Evolutionary conservation across 2,329 filamentous ascomycete genomes (phyloP), one percentile per base, ranked within the genome.

Genomic region (Sporothrix schenckii): DNA sequence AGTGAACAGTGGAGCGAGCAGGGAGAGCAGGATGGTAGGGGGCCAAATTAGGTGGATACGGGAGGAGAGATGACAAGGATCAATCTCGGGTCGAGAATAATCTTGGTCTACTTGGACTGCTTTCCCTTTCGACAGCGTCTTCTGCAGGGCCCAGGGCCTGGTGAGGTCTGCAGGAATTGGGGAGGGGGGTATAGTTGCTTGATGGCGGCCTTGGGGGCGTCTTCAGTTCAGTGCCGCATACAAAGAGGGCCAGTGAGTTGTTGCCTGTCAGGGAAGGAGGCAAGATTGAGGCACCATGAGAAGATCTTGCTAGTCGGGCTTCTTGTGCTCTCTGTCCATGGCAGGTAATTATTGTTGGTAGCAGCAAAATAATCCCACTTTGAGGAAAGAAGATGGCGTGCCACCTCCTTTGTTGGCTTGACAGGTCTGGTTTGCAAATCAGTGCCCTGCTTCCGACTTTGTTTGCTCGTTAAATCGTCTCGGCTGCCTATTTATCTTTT

Each of bases 241-340:
- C 75, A 77, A n/a, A 77, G 76, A 77, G 77, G 76, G 79, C 79
- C 63, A 80, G 79, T 79, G 80, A 79, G 81, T 79, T 80, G 80
- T 79, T 79, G 79, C 82, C 82, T 77, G 79, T 82, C 80, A 82
- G 79, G 82, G 82, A 83, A 84, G 83, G 82, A 83, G 82, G 81
- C 7, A 44, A 83, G 82, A 80, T 79, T 77, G 76, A 77, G 76
- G 75, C 73, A 49, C 34, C 74, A 77, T 76, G 77, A 75, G 76
- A 75, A 76, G 78, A 80, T 80, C 78, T 80, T 76, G 77, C 76
- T 41, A 34, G 70, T 44, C 67, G 72, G 73, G 75, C 74, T 47
- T 52, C 47, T 49, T 19, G 21, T 30, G 60, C 60, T 49, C 21
- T 30, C 49, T 65, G 41, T 73, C 72, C 49, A 14, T 69, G 44